Conservation (phyloP, 2,329 filamentous ascomycete species). For the Aspergillus melleus region DNA sequence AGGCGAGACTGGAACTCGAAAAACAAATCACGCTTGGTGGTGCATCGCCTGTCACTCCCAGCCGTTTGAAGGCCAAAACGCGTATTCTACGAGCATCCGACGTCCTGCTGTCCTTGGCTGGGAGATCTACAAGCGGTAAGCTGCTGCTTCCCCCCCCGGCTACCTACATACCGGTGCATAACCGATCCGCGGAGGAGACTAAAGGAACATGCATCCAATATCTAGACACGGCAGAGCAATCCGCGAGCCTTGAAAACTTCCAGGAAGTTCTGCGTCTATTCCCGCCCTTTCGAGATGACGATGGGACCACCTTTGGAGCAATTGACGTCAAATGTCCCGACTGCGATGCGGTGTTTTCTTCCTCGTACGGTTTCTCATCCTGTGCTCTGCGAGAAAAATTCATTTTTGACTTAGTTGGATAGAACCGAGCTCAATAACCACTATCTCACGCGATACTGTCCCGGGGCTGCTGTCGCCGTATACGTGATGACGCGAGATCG, state of each 20-base stretch:
- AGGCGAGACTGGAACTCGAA: constrained; percentile 18
- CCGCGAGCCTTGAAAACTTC: constrained; percentile 23
- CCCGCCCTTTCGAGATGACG: constrained; percentile 28
- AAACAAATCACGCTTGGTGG: constrained; percentile 19
- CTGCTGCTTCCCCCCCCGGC: constrained; percentile 2
- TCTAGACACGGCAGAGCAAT: constrained; percentile 13
- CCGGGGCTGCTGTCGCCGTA: constrained; percentile 28
- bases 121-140: constrained; percentile 20
- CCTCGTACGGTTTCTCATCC: constrained; percentile 19
- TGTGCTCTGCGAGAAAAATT: not conserved
- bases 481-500: constrained; percentile 35
- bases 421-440: constrained; percentile 30
- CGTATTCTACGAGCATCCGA: constrained; percentile 25
- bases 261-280: constrained; percentile 29
- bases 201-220: not conserved
- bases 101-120: constrained; percentile 22
- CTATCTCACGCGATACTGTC: constrained; percentile 30
- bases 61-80: constrained; percentile 15
- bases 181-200: not conserved
- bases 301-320: constrained; percentile 19
- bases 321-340: constrained; percentile 27
- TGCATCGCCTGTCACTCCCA: constrained; percentile 13
- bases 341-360: constrained; percentile 33
- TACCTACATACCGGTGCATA: constrained; percentile 9
- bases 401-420: not conserved